Percentiles rank a stretch among this genome's conserved stretches.
These are phyloP conservation scores for Tylopilus sp. DNA, from an alignment of 768 basidiomycete species.

Conservation along the genomic window DNA sequence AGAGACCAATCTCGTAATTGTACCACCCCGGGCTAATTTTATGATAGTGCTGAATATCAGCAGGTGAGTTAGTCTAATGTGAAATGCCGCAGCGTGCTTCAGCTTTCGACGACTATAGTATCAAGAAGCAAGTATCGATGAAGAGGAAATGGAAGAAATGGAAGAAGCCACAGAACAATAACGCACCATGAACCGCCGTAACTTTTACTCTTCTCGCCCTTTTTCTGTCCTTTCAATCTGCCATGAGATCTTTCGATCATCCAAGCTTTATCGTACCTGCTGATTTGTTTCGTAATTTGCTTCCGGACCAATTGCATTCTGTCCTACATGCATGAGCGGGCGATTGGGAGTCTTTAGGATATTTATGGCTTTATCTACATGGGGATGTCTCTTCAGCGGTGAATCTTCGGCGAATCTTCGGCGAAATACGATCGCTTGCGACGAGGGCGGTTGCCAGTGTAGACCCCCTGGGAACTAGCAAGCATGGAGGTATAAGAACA, in stretches of 20 bases:
- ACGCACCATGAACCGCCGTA: background rate
- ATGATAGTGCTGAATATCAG: slow-evolving; percentile 81
- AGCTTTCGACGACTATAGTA: slow-evolving; percentile 38
- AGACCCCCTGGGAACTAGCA: background rate
- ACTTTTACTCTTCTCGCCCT: background rate
- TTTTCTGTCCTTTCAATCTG: background rate
- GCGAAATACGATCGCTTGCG: slow-evolving; percentile 1
- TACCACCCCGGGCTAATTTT: slow-evolving; percentile 1
- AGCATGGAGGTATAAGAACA: slow-evolving; percentile 12
- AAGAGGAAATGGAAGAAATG: slow-evolving; percentile 37
- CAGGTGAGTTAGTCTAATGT: slow-evolving; percentile 45
- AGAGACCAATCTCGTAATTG: slow-evolving; percentile 28
- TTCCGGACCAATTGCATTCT: slow-evolving; percentile 7
- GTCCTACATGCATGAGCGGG: background rate
- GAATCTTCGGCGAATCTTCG: slow-evolving; percentile 12
- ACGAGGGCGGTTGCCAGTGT: background rate
- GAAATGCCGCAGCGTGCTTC: background rate
- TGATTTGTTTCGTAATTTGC: slow-evolving; percentile 20
- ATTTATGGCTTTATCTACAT: too few relatives aligned
- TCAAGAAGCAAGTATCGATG: slow-evolving; percentile 51
- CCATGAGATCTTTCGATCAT: background rate
- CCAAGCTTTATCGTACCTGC: slow-evolving; percentile 14
- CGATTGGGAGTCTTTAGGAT: too few relatives aligned
- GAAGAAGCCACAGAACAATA: slow-evolving; percentile 31
- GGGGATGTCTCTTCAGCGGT: too few relatives aligned